Base-by-base conservation (phyloP, 2,329 filamentous ascomycete genomes). In the Cryphonectria parasitica region DNA sequence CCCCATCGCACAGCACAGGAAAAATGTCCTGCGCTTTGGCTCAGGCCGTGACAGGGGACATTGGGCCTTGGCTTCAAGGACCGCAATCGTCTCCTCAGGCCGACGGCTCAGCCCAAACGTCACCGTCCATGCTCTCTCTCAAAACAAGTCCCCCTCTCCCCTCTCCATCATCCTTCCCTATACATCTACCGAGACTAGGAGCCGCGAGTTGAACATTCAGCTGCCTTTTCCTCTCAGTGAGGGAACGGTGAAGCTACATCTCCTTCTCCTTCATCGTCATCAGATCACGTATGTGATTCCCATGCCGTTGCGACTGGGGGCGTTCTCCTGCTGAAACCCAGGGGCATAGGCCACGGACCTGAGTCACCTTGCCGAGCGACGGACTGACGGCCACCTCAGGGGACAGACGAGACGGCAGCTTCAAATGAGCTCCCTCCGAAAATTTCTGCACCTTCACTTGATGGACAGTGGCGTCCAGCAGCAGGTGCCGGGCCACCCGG, bases 21-120 rank as follows among this genome's bases (percentile, higher is more conserved):
- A 58, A 58, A 34, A 58, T 28, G 54, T 13, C 25, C 15, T 49
- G 17, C 6, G 13, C 43, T 56, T 19, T 11, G 31, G 52, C 34
- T 39, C 34, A n/a, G 31, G 31, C 25, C 22, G 25, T 60, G 7
- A 34, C 15, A 19, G 25, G 25, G 25, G 58, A 61, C 13, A 2
- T 61, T n/a, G 28, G 56, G 11, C 58, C 34, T n/a, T 39, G 58
- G 34, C 58, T 25, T 39, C 58, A 61, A 61, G 58, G 58, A 19
- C 54, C 25, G 19, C 15, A 58, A 8, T 31, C 25, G 15, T 58
- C 5, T 17, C n/a, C 17, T 31, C 28, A 58, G 13, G 52, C 25
- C 31, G 31, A 61, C 31, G 31, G 19, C 15, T 34, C 10, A 10
- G 34, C 7, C 19, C n/a, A 28, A 56, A 28, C 13, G 52, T 25